Conservation (phyloP, 2,329 filamentous ascomycete genomes). For the Aspergillus flavus region DNA sequence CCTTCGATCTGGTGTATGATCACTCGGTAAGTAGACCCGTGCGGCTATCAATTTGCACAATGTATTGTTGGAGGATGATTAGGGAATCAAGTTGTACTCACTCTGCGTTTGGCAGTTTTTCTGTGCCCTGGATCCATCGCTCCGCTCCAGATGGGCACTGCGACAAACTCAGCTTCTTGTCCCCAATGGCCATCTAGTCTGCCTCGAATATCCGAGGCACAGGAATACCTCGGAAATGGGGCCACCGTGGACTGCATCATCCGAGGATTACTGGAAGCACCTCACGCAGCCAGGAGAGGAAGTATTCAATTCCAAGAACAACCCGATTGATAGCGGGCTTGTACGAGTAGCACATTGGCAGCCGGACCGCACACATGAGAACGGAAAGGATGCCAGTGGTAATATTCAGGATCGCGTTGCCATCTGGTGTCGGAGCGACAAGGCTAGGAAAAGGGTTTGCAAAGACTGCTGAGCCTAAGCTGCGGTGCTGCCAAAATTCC, state of each 20-base stretch:
- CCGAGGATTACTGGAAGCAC: background rate
- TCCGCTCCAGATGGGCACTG: background rate
- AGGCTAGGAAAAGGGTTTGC: background rate
- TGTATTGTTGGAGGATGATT: background rate
- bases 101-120: conserved; percentile 1
- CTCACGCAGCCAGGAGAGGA: background rate
- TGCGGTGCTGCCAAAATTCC: background rate
- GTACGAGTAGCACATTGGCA: background rate
- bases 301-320: background rate
- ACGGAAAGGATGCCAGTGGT: background rate
- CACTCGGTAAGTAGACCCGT: conserved; percentile 1
- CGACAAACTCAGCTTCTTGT: background rate
- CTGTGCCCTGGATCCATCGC: background rate
- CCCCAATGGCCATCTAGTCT: background rate
- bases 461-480: background rate
- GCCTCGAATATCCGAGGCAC: background rate
- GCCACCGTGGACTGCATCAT: background rate
- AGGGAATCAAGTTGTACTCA: background rate
- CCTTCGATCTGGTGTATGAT: conserved; percentile 8
- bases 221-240: background rate
- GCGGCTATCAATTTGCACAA: background rate
- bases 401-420: background rate
- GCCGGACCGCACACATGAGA: background rate
- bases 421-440: background rate
- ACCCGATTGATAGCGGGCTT: background rate